Percentiles rank a stretch among this genome's conserved stretches.
phyloP scores from a whole-genome alignment of 352 stramenopile genomes.

The Bremia lactucae region DNA sequence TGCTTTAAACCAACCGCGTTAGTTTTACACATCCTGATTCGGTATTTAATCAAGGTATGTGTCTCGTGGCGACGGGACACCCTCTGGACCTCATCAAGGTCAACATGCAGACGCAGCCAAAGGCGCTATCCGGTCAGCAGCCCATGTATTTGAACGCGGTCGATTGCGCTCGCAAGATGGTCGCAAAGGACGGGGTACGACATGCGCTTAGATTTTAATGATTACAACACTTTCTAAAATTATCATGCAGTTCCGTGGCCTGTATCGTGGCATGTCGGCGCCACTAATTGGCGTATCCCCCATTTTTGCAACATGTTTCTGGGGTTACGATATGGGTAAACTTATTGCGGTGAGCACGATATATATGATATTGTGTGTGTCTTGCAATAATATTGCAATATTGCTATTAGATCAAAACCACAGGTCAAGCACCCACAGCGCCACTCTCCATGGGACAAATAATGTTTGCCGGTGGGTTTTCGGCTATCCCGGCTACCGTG shows the following conservation, averaged over 20 bases:
- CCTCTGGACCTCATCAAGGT: conserved; percentile 95
- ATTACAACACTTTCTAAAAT: not conserved
- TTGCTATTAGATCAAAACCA: conserved; percentile 41
- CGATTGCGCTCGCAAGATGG: conserved; percentile 88
- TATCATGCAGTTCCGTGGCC: conserved; percentile 37
- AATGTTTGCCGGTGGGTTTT: conserved; percentile 87
- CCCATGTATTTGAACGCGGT: conserved; percentile 78
- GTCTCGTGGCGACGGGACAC: conserved; percentile 88
- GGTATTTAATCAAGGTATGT: conserved; percentile 46
- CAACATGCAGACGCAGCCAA: conserved; percentile 87
- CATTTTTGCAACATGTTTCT: conserved; percentile 96
- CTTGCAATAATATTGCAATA: conserved; percentile 2
- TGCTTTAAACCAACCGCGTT: not conserved
- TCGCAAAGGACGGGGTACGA: conserved; percentile 87
- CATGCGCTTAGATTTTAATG: not conserved
- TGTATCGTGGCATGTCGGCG: conserved; percentile 93
- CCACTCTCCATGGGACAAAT: conserved; percentile 73
- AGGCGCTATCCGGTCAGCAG: conserved; percentile 44
- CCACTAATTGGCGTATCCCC: conserved; percentile 90
- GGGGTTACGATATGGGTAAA: conserved; percentile 95
- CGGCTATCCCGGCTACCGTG: conserved; percentile 77
- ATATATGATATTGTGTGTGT: not conserved
- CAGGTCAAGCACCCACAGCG: conserved; percentile 42
- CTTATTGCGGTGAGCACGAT: conserved; percentile 65
- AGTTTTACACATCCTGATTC: not conserved